phyloP scores from a whole-genome alignment of 2,329 filamentous ascomycete species.

The Trichoderma atrobrunneum region DNA sequence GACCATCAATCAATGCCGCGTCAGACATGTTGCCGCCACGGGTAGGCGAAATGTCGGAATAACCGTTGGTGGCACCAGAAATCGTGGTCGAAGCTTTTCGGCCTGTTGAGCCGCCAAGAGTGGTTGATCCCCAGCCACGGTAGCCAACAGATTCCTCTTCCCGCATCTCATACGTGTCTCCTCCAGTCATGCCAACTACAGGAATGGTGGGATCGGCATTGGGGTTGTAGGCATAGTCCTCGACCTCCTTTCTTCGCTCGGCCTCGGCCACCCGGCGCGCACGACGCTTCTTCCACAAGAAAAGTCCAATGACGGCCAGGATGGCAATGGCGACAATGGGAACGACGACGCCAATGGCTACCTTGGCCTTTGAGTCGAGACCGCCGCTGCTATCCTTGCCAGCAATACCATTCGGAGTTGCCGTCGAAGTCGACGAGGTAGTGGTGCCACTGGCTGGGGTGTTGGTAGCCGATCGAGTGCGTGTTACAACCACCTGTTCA shows the following conservation, averaged over 20 bases:
- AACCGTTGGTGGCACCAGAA: slow-evolving; percentile 69
- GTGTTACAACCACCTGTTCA: slow-evolving; percentile 29
- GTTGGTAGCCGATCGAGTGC: slow-evolving; percentile 23
- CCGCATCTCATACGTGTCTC: slow-evolving; percentile 68
- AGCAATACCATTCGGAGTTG: slow-evolving; percentile 19
- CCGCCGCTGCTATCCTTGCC: slow-evolving; percentile 17
- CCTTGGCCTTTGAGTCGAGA: slow-evolving; percentile 65
- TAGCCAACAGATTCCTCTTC: slow-evolving; percentile 79
- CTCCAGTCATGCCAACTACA: slow-evolving; percentile 48
- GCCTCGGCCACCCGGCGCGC: slow-evolving; percentile 81
- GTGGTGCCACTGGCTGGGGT: slow-evolving; percentile 19
- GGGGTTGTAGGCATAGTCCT: slow-evolving; percentile 97
- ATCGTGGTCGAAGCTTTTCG: slow-evolving; percentile 88
- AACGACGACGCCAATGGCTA: slow-evolving; percentile 90
- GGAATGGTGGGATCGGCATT: slow-evolving; percentile 84
- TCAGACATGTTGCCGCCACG: slow-evolving; percentile 65
- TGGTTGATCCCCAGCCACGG: slow-evolving; percentile 88
- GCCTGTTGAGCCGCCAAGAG: slow-evolving; percentile 62
- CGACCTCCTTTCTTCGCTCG: slow-evolving; percentile 88
- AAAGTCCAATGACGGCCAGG: slow-evolving; percentile 71
- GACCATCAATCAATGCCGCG: slow-evolving; percentile 55
- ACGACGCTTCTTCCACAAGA: slow-evolving; percentile 87
- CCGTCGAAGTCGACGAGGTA: slow-evolving; percentile 29
- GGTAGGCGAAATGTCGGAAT: slow-evolving; percentile 73
- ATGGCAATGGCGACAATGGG: slow-evolving; percentile 86